Evolutionary conservation across 768 basidiomycete species (phyloP).

Genomic region (Chlorophyllum brunneum): DNA sequence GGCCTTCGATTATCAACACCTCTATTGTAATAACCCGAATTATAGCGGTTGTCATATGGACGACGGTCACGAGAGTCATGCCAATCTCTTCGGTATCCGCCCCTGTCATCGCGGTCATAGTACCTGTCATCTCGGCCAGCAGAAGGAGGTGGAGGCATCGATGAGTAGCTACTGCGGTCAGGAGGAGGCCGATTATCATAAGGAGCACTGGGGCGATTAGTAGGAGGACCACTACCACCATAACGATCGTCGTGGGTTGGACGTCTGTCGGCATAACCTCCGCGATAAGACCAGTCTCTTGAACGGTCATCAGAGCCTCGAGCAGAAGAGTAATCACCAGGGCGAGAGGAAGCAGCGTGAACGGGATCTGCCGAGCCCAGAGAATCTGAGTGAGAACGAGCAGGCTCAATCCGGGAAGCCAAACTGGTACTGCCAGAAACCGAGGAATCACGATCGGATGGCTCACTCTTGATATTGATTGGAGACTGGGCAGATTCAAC

Average conservation of each 20-base stretch:
- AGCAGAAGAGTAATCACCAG: slow-evolving; percentile 7
- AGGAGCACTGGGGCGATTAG: slow-evolving; percentile 3
- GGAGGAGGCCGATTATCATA: slow-evolving; percentile 2
- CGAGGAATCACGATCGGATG: neutral
- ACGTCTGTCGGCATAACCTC: slow-evolving; percentile 4
- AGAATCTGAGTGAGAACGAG: neutral
- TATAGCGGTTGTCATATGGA: slow-evolving; percentile 11
- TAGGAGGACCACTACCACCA: neutral
- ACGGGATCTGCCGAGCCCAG: slow-evolving; percentile 6
- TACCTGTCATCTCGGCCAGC: slow-evolving; percentile 8
- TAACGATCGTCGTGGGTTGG: slow-evolving; percentile 11
- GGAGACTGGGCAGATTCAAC: too few relatives aligned
- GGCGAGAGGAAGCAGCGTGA: neutral
- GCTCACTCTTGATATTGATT: slow-evolving; percentile 4
- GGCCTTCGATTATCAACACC: slow-evolving; percentile 9
- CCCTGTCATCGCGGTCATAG: slow-evolving; percentile 13
- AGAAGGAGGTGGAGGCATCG: slow-evolving; percentile 8
- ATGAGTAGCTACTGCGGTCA: slow-evolving; percentile 5
- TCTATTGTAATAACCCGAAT: neutral
- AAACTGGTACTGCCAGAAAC: neutral
- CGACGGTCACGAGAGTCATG: slow-evolving; percentile 13
- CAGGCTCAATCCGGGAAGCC: slow-evolving; percentile 1
- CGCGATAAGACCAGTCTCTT: slow-evolving; percentile 8
- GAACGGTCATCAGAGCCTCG: neutral
- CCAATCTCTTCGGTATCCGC: slow-evolving; percentile 12